Evolutionary conservation across 257 asterid species (phyloP).

Genomic region (Linaria vulgaris): DNA sequence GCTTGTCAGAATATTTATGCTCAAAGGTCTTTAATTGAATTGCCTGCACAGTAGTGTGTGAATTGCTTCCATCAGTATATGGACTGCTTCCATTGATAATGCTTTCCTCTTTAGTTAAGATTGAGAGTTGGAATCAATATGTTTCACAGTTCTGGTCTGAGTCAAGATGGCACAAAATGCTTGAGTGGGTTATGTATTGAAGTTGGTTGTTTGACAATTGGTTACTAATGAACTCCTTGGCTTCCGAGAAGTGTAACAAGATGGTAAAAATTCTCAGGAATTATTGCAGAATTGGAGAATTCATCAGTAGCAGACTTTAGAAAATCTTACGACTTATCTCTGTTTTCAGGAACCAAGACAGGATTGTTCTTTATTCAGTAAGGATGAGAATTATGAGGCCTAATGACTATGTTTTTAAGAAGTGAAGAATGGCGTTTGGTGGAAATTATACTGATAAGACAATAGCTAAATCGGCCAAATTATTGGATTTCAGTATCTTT

Average conservation of each 20-base stretch:
- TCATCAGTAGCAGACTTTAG: conserved; percentile 3
- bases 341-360: conserved; percentile 1
- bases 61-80: no score
- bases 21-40: neutral
- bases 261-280: neutral
- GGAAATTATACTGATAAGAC: neutral
- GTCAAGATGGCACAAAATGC: conserved; percentile 4
- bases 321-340: conserved; percentile 1
- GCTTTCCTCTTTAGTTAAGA: neutral
- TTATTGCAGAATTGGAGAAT: neutral
- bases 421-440: neutral
- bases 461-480: neutral
- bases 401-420: neutral
- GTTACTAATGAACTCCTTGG: conserved; percentile 14
- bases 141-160: neutral
- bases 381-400: neutral
- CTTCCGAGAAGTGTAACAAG: conserved; percentile 7
- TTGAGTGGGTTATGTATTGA: neutral
- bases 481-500: neutral
- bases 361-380: neutral
- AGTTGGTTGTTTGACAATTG: neutral
- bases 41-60: no score
- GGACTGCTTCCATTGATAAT: conserved; percentile 9
- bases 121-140: conserved; percentile 1
- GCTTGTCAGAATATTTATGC: conserved; percentile 5